Base-by-base conservation (phyloP, 2,329 filamentous ascomycete species). In the Pseudopithomyces maydicus region DNA sequence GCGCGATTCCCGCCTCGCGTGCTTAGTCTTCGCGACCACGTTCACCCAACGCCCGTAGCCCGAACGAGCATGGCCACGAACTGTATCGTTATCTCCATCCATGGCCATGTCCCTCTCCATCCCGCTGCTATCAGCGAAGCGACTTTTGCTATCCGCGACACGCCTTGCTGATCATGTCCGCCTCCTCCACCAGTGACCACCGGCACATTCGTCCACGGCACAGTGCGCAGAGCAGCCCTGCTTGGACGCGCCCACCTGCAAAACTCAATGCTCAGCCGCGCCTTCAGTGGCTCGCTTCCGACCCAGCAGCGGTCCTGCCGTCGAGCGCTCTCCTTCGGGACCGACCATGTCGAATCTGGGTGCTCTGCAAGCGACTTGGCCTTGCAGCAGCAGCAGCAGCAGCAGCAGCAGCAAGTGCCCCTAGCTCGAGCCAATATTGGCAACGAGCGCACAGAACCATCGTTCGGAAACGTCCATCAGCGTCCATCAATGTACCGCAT, bases 111-210 rank as follows among this genome's bases (percentile, higher is more conserved):
- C 20, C 15, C 11, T 14, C n/a, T 6, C 47, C 45, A 35, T 35
- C 47, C 43, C 32, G 41, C 32, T 52, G 48, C 55, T 58, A 50
- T 58, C 61, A 54, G 55, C 59, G 57, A 53, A 46, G 50, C 36
- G 42, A 29, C 14, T 17, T 43, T 22, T 19, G 29, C 29, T 44
- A 63, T 63, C 56, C 67, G 61, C 65, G 65, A 62, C 60, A 54
- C 42, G 47, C 45, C 39, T 54, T 48, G 45, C 39, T 50, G 39
- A 54, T 47, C 49, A 29, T 17, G 1, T 1, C 35, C 20, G 15
- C 22, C 35, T 62, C 50, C 38, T 61, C 60, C 67, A 70, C 66
- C 63, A 67, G 45, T 58, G 62, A 64, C 61, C 53, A 47, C n/a
- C 15, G 29, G 14, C 17, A 29, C 10, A 20, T 64, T 59, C 55